Base-by-base conservation (phyloP, 495 filamentous ascomycete species). In the Podospora didyma region DNA sequence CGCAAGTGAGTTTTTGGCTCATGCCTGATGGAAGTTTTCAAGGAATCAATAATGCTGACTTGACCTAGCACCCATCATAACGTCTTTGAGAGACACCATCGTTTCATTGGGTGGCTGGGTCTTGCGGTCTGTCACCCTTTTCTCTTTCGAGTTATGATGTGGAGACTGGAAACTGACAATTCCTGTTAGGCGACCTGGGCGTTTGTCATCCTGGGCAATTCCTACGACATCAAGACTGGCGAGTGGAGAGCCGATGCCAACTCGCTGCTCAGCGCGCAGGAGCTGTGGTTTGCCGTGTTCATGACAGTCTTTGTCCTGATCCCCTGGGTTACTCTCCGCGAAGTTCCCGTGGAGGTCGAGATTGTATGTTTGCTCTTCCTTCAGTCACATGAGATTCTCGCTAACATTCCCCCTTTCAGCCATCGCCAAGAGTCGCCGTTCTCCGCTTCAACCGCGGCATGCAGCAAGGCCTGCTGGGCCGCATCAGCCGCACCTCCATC, bases 261-360 rank as follows among this genome's bases (percentile, higher is more conserved):
- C 54, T 61, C 65, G 11, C 54, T 76, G 35, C 58, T 76, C 61
- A 72, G 64, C 60, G 65, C 59, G 22, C 73, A 76, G 57, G 72
- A 76, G 62, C 57, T 76, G 23, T 76, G 73, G 73, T 75, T 76
- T 53, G 73, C 72, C 51, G 64, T 71, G 11, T 75, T 76, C 62
- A 74, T 76, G 67, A 76, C 73, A 14, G 26, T 75, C 37, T 76
- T 76, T 59, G 62, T 76, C 37, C 57, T 73, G 54, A 75, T 73
- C 50, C 73, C 73, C 21, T 76, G 73, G 72, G 24, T 76, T 21
- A 75, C 73, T 12, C 70, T 76, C 53, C 69, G 73, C 46, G 61
- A 75, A 45, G 73, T 76, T 37, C 67, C 72, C 19, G 73, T 75
- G 10, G 69, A 72, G 48, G 72, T 76, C 35, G 73, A 76, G 51